Conservation (phyloP, 805 yeast genomes). For the Starmerella kuoi region DNA sequence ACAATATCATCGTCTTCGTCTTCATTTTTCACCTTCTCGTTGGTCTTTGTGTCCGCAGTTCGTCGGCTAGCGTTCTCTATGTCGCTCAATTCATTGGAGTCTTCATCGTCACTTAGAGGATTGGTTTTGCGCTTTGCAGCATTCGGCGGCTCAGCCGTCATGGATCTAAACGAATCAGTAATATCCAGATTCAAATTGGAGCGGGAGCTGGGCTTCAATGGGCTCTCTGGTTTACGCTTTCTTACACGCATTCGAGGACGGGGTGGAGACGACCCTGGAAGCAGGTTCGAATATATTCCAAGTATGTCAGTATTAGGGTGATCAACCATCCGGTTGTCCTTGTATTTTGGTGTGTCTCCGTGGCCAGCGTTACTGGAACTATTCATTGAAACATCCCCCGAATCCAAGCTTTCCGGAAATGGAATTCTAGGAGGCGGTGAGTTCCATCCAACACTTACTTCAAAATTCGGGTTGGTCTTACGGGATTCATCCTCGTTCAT, state of each 20-base stretch:
- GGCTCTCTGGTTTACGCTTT: constrained; percentile 8
- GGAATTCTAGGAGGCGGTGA: constrained; percentile 7
- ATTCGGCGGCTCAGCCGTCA: background rate
- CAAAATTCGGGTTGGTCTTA: background rate
- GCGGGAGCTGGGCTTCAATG: background rate
- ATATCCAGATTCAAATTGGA: background rate
- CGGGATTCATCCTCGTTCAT: constrained; percentile 1
- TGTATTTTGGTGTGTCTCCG: background rate
- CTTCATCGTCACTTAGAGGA: background rate
- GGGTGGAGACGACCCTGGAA: constrained; percentile 20
- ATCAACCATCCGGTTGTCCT: background rate
- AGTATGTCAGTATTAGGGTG: constrained; percentile 5
- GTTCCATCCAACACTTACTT: constrained; percentile 16
- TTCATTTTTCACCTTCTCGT: background rate
- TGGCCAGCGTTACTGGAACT: background rate
- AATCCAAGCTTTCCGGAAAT: constrained; percentile 4
- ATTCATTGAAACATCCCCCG: background rate
- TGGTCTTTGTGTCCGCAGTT: background rate
- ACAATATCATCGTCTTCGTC: background rate
- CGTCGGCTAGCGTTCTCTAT: background rate
- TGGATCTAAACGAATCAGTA: background rate
- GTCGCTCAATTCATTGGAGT: constrained; percentile 1
- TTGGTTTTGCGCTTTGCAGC: background rate
- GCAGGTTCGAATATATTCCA: constrained; percentile 13
- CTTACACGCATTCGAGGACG: constrained; percentile 7